Evolutionary conservation across 1,139 yeast genomes (phyloP).

Genomic region (Debaryomyces fabryi): DNA sequence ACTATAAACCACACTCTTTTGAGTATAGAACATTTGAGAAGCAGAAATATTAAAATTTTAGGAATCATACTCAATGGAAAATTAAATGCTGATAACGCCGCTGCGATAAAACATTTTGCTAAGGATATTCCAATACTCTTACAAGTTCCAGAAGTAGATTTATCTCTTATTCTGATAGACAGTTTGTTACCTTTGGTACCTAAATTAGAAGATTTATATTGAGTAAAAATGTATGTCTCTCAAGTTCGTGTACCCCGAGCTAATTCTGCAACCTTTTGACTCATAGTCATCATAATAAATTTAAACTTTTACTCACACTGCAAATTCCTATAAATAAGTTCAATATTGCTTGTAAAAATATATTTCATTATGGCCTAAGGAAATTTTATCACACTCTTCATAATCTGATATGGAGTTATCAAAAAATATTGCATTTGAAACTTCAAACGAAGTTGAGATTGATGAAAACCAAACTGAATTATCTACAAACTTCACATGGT

Average conservation of each 20-base stretch:
- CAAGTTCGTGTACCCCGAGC: not conserved
- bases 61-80: conserved; percentile 29
- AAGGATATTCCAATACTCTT: conserved; percentile 10
- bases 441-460: not conserved
- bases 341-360: not conserved
- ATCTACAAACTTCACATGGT: conserved; percentile 7
- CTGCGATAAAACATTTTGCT: conserved; percentile 16
- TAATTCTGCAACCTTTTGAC: not conserved
- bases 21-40: conserved; percentile 24
- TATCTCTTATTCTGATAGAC: conserved; percentile 1
- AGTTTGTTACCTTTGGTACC: conserved; percentile 6
- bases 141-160: conserved; percentile 8
- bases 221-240: not conserved
- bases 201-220: not conserved
- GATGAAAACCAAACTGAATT: not conserved
- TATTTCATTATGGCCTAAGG: not conserved
- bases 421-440: not conserved
- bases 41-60: conserved; percentile 17
- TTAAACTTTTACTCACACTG: not conserved
- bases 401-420: not conserved
- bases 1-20: conserved; percentile 32
- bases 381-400: too few species aligned
- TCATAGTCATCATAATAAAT: conserved; percentile 1
- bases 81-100: conserved; percentile 22
- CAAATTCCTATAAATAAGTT: not conserved